A percentile compares a stretch with the other conserved stretches of the same genome.
Evolutionary conservation across 1,284 basidiomycete species (phyloP).

Genomic region (Polyporus tsugae): DNA sequence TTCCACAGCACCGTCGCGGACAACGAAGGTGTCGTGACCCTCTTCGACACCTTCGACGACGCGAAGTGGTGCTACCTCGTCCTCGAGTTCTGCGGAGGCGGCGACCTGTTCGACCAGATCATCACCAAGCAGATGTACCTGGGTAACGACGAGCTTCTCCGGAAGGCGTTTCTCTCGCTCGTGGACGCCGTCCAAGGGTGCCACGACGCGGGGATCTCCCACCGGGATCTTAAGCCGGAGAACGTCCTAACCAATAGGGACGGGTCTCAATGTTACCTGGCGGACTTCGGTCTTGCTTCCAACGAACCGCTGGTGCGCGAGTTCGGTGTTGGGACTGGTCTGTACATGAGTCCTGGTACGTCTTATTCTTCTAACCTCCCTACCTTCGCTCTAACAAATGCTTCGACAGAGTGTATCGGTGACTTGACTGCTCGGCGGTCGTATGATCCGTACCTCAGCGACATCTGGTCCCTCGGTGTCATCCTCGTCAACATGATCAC

Average conservation of each 20-base stretch:
- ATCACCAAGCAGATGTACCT: constrained; percentile 56
- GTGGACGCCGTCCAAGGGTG: constrained; percentile 70
- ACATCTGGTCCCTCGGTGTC: constrained; percentile 84
- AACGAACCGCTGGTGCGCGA: constrained; percentile 52
- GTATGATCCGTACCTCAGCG: constrained; percentile 62
- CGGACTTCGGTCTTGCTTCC: constrained; percentile 79
- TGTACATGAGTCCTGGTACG: constrained; percentile 69
- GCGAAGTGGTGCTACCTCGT: constrained; percentile 66
- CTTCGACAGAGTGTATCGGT: not conserved
- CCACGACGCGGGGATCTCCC: constrained; percentile 66
- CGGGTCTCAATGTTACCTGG: constrained; percentile 59
- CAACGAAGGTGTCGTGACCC: constrained; percentile 65
- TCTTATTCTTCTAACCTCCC: constrained; percentile 41
- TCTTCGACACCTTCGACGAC: constrained; percentile 67
- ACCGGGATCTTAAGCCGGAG: constrained; percentile 80
- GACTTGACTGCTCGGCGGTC: not conserved
- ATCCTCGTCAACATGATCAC: constrained; percentile 77
- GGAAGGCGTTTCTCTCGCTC: constrained; percentile 63
- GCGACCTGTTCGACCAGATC: constrained; percentile 72
- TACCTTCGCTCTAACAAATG: not conserved
- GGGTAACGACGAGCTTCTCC: constrained; percentile 58
- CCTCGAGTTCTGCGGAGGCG: constrained; percentile 68
- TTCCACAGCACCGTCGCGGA: constrained; percentile 63
- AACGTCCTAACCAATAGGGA: constrained; percentile 67
- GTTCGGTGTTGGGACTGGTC: constrained; percentile 60